Evolutionary conservation across 2,329 filamentous ascomycete species (phyloP).

Genomic region (Tolypocladium paradoxum): DNA sequence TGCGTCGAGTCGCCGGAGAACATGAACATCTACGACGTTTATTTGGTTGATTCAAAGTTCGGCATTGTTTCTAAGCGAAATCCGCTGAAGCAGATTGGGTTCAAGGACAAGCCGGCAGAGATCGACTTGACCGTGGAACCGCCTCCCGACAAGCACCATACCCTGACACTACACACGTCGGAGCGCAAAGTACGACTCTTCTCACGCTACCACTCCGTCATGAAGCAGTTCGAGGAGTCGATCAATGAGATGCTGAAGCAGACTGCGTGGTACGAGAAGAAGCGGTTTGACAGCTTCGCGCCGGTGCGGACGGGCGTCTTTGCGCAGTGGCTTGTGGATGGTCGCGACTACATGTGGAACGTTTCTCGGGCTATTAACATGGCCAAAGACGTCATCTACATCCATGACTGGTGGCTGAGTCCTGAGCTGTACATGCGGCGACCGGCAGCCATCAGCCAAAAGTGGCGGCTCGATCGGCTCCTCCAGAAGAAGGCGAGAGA

Average conservation of each 20-base stretch:
- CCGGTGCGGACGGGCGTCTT: slow-evolving; percentile 79
- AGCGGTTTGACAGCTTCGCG: slow-evolving; percentile 88
- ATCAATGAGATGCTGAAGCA: slow-evolving; percentile 75
- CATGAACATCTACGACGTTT: slow-evolving; percentile 98
- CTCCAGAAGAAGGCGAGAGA: slow-evolving; percentile 89
- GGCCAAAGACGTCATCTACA: slow-evolving; percentile 95
- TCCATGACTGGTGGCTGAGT: slow-evolving; percentile 98
- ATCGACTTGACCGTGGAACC: slow-evolving; percentile 30
- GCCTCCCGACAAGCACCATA: slow-evolving; percentile 57
- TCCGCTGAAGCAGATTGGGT: slow-evolving; percentile 38
- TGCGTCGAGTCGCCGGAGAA: slow-evolving; percentile 98
- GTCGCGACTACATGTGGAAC: slow-evolving; percentile 98
- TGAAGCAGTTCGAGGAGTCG: slow-evolving; percentile 88
- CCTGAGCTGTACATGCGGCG: slow-evolving; percentile 92
- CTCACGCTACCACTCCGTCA: slow-evolving; percentile 79
- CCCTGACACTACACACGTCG: slow-evolving; percentile 77
- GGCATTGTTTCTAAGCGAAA: slow-evolving; percentile 64
- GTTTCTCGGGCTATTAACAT: slow-evolving; percentile 94
- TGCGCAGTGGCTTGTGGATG: slow-evolving; percentile 94
- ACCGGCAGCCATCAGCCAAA: slow-evolving; percentile 90
- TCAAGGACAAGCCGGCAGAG: slow-evolving; percentile 49
- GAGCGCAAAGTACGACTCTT: slow-evolving; percentile 88
- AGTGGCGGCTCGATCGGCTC: slow-evolving; percentile 89
- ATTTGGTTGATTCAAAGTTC: slow-evolving; percentile 88
- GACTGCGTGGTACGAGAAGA: slow-evolving; percentile 72